These are phyloP conservation scores for Tricholomella constricta DNA, from an alignment of 768 basidiomycete genomes.

Conservation along the genomic window DNA sequence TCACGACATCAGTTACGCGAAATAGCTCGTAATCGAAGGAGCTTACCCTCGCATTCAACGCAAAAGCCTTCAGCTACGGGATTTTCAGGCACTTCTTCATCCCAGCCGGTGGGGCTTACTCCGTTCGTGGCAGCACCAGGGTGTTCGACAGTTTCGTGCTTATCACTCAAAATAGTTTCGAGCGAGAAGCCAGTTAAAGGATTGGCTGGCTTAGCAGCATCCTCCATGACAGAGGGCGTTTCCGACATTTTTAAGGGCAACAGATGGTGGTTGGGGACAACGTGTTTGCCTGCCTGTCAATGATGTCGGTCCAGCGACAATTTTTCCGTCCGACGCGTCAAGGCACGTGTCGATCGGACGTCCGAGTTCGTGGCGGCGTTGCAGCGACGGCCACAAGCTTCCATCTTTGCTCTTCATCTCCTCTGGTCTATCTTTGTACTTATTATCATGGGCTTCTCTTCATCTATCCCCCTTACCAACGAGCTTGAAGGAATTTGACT, in stretches of 20 bases:
- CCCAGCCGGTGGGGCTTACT: slow-evolving; percentile 56
- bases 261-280: slow-evolving; percentile 3
- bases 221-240: slow-evolving; percentile 1
- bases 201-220: slow-evolving; percentile 9
- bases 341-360: slow-evolving; percentile 13
- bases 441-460: too few species aligned
- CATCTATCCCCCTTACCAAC: too few species aligned
- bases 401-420: too few species aligned
- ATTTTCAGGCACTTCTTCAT: slow-evolving; percentile 57
- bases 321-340: slow-evolving; percentile 16
- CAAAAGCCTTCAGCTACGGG: slow-evolving; percentile 67
- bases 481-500: too few species aligned
- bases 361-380: too few species aligned
- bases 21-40: background rate
- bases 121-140: slow-evolving; percentile 37
- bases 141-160: slow-evolving; percentile 65
- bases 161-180: slow-evolving; percentile 66
- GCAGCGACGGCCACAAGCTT: too few species aligned
- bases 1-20: background rate
- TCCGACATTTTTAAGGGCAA: slow-evolving; percentile 8
- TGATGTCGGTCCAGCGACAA: background rate
- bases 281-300: slow-evolving; percentile 4
- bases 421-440: too few species aligned
- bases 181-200: slow-evolving; percentile 50
- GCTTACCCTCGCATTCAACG: slow-evolving; percentile 82